Base-by-base conservation (phyloP, 805 yeast genomes). In the Cyberlindnera xylosilytica region DNA sequence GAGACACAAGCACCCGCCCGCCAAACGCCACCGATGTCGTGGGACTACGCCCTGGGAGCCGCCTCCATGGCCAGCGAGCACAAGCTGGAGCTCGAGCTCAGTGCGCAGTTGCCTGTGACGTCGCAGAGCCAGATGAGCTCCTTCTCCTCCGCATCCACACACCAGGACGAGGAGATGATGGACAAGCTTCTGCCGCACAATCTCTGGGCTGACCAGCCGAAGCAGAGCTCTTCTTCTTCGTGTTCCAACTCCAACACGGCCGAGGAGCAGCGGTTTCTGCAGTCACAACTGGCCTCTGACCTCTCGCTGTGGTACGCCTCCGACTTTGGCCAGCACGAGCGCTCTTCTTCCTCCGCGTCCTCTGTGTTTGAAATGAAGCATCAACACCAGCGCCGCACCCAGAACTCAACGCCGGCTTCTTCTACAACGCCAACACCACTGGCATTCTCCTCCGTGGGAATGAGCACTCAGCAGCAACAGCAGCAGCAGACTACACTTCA, bases 181-280 rank as follows among this genome's bases (percentile, higher is more conserved):
- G 33, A 51, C 18, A 66, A 59, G 43, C 56, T 64, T 23, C 59
- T 65, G 44, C 66, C 69, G 12, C 44, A 50, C 20, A 66, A 64
- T 42, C 51, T 65, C 46, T 65, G 58, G 58, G 67, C 29, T 18
- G 28, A 28, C 19, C 31, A 38, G 17, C 15, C 29, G 18, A 10
- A 35, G 13, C 28, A 20, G 17, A 31, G 12, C 20, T n/a, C n/a
- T n/a, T n/a, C n/a, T n/a, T n/a, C n/a, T n/a, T n/a, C 45, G 6
- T 12, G 6, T 11, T 11, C 38, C 15, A 18, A 35, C 15, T 20
- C 39, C 12, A 47, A 47, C 42, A 43, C 50, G 2, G 42, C 36
- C 6, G 50, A 47, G 24, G 50, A 47, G 41, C 44, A 47, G 41
- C 16, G 40, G 22, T 47, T 44, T 26, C 23, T 47, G 23, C 41